These are phyloP conservation scores for Chaetomium globosum DNA, from an alignment of 2,329 filamentous ascomycete species.

Conservation along the genomic window DNA sequence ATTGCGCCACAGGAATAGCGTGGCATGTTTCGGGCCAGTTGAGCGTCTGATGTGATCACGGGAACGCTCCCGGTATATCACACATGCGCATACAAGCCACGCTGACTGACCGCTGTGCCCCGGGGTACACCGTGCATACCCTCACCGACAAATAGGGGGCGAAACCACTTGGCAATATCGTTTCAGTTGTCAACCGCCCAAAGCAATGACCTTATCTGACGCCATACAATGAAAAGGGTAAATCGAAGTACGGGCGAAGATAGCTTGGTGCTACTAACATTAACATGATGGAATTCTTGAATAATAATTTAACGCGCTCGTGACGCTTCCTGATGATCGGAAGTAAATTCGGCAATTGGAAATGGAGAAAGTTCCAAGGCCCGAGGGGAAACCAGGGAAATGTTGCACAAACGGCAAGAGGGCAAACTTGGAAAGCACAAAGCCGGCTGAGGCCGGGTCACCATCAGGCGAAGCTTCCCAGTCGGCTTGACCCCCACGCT, in stretches of 20 bases:
- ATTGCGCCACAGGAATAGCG: conserved; percentile 24
- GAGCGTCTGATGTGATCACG: conserved; percentile 15
- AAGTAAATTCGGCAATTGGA: neutral
- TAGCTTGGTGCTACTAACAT: neutral
- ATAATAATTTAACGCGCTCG: neutral
- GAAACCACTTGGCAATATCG: neutral
- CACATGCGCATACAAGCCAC: neutral
- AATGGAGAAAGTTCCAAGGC: neutral
- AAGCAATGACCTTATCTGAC: conserved; percentile 13
- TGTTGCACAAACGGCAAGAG: neutral
- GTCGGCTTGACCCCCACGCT: conserved; percentile 26
- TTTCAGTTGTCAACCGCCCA: neutral
- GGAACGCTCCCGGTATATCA: neutral
- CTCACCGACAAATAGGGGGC: conserved; percentile 11
- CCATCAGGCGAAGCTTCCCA: conserved; percentile 19
- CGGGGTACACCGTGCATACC: conserved; percentile 3
- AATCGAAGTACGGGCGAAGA: neutral
- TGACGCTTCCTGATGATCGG: neutral
- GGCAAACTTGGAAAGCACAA: neutral
- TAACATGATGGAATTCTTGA: neutral
- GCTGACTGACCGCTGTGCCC: conserved; percentile 2
- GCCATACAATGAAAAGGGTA: neutral
- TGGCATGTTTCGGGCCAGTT: conserved; percentile 28
- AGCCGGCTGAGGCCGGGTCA: neutral
- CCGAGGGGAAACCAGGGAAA: too few species aligned